Percentiles rank a stretch among this genome's conserved stretches.
Conservation (phyloP, 495 filamentous ascomycete species). For the Aspergillus heteromorphus region DNA sequence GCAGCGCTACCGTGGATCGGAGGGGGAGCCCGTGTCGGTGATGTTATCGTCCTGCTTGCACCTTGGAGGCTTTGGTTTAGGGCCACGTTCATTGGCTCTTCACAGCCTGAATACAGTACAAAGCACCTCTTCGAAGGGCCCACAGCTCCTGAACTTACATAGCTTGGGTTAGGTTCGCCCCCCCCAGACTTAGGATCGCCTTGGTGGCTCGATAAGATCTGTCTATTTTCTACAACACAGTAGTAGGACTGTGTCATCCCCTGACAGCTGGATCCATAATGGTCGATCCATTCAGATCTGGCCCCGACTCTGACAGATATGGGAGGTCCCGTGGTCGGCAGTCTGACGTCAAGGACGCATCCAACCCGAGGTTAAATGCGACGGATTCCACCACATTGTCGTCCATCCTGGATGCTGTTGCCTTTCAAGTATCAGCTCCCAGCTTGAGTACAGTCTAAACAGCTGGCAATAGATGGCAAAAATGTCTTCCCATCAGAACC, state of each 20-base stretch:
- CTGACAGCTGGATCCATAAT: neutral
- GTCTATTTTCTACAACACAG: neutral
- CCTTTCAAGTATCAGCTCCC: neutral
- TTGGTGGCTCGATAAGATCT: neutral
- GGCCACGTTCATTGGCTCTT: neutral
- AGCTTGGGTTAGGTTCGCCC: neutral
- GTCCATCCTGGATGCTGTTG: neutral
- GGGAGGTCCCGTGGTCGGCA: neutral
- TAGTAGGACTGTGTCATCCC: too few species aligned
- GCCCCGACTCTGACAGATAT: too few species aligned
- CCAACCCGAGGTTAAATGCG: neutral
- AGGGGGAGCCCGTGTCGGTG: neutral
- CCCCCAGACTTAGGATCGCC: neutral
- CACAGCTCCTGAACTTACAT: neutral
- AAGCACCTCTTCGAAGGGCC: neutral
- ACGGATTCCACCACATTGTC: neutral
- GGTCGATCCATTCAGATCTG: neutral
- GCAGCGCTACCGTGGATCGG: constrained; percentile 10
- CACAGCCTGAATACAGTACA: neutral
- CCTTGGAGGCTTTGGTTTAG: neutral
- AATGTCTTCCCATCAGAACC: neutral
- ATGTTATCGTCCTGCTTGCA: neutral
- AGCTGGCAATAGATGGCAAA: neutral
- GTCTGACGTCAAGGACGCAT: neutral
- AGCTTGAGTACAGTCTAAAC: neutral